Evolutionary conservation across 2,329 filamentous ascomycete genomes (phyloP).

Genomic region (Myrmaecium sp.): DNA sequence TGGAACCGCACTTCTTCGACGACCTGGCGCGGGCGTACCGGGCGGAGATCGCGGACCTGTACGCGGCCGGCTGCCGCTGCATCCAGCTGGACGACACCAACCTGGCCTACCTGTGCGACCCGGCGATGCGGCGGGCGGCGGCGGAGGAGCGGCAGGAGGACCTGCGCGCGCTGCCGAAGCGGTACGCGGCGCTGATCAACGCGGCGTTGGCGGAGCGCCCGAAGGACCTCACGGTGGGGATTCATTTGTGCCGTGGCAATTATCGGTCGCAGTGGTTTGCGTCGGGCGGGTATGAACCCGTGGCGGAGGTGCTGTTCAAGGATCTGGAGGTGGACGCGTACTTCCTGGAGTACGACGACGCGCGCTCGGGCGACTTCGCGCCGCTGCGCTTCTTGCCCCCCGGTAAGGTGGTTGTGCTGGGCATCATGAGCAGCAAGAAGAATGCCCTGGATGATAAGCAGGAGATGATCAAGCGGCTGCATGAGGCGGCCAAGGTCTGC

Average conservation of each 20-base stretch:
- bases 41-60: slow-evolving; percentile 36
- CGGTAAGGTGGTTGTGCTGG: slow-evolving; percentile 38
- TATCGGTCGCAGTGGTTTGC: slow-evolving; percentile 41
- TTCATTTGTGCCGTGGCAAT: slow-evolving; percentile 41
- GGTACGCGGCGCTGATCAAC: slow-evolving; percentile 40
- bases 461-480: slow-evolving; percentile 21
- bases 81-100: slow-evolving; percentile 44
- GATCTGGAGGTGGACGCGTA: slow-evolving; percentile 40
- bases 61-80: slow-evolving; percentile 37
- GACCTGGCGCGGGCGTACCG: slow-evolving; percentile 39
- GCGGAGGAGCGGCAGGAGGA: slow-evolving; percentile 36
- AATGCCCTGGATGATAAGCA: slow-evolving; percentile 35
- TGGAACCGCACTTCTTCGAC: slow-evolving; percentile 40
- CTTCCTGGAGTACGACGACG: slow-evolving; percentile 44
- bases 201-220: slow-evolving; percentile 34
- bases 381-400: slow-evolving; percentile 37
- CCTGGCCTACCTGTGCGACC: slow-evolving; percentile 42
- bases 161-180: slow-evolving; percentile 29
- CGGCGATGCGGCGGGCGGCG: slow-evolving; percentile 35
- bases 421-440: slow-evolving; percentile 40
- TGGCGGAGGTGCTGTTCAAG: slow-evolving; percentile 40
- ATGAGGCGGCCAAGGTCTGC: slow-evolving; percentile 26
- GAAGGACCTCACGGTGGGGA: slow-evolving; percentile 37
- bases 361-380: slow-evolving; percentile 37
- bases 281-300: slow-evolving; percentile 40